These are phyloP conservation scores for Suillus fuscotomentosus DNA, from an alignment of 768 basidiomycete genomes.

Conservation along the genomic window DNA sequence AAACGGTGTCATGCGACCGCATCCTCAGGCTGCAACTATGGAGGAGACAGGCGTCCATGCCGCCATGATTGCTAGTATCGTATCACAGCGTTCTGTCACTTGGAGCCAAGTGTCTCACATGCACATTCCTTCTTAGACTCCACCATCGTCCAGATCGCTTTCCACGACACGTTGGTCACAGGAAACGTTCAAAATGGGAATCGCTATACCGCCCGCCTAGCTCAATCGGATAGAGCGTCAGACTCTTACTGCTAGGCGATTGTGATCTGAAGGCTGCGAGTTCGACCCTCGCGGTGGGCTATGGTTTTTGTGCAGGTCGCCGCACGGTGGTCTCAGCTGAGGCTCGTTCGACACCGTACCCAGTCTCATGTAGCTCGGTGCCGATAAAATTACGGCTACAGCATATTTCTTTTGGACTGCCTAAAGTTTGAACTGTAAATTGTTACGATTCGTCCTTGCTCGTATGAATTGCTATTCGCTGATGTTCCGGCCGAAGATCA, in stretches of 20 bases:
- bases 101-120: neutral
- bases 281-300: slow-evolving; percentile 67
- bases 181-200: neutral
- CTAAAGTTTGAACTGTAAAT: neutral
- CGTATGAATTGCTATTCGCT: neutral
- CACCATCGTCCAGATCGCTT: neutral
- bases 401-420: neutral
- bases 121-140: no score
- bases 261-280: slow-evolving; percentile 78
- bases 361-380: neutral
- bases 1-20: neutral
- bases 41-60: neutral
- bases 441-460: neutral
- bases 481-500: neutral
- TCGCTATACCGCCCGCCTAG: slow-evolving; percentile 37
- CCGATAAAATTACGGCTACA: neutral
- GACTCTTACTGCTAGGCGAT: slow-evolving; percentile 38
- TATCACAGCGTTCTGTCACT: neutral
- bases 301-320: neutral
- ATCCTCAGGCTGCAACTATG: neutral
- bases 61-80: neutral
- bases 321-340: neutral
- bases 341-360: neutral
- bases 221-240: slow-evolving; percentile 56
- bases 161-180: neutral